Evolutionary conservation across 805 yeast genomes (phyloP).

Genomic region (Ogataea saltuana): DNA sequence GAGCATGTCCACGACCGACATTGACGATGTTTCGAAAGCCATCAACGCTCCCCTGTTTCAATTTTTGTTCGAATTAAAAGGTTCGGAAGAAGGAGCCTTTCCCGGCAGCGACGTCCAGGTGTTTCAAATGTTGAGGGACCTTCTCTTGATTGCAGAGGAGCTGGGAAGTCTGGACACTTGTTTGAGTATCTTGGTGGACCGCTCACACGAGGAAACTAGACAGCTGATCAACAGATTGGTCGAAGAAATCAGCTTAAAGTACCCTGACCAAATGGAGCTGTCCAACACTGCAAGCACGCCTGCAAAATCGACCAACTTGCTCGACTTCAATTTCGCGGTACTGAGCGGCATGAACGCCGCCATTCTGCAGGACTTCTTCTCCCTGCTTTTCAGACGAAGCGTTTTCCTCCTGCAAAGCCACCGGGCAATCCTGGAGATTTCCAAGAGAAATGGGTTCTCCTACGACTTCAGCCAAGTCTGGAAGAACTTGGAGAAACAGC

Average conservation of each 20-base stretch:
- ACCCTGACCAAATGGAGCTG: constrained; percentile 37
- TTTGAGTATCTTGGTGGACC: constrained; percentile 51
- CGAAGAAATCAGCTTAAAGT: constrained; percentile 62
- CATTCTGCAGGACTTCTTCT: constrained; percentile 68
- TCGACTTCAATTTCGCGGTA: constrained; percentile 20
- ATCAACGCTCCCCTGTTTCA: constrained; percentile 38
- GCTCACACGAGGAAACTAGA: constrained; percentile 62
- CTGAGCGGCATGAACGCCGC: constrained; percentile 35
- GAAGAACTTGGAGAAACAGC: constrained; percentile 43
- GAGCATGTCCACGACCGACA: constrained; percentile 25
- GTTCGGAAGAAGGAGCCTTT: constrained; percentile 24
- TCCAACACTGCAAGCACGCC: constrained; percentile 14
- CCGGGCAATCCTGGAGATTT: constrained; percentile 61
- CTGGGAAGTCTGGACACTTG: constrained; percentile 63
- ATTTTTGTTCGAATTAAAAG: constrained; percentile 36
- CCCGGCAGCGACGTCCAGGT: constrained; percentile 28
- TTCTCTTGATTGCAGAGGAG: constrained; percentile 35
- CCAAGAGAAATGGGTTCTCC: constrained; percentile 30
- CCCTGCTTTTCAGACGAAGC: constrained; percentile 64
- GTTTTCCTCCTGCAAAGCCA: constrained; percentile 69
- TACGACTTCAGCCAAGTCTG: constrained; percentile 41
- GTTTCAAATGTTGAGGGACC: constrained; percentile 24
- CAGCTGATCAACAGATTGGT: constrained; percentile 60
- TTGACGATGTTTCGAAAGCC: constrained; percentile 28
- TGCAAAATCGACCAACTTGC: constrained; percentile 11